phyloP scores from a whole-genome alignment of 495 filamentous ascomycete genomes.

The Penicillium pulvis region DNA sequence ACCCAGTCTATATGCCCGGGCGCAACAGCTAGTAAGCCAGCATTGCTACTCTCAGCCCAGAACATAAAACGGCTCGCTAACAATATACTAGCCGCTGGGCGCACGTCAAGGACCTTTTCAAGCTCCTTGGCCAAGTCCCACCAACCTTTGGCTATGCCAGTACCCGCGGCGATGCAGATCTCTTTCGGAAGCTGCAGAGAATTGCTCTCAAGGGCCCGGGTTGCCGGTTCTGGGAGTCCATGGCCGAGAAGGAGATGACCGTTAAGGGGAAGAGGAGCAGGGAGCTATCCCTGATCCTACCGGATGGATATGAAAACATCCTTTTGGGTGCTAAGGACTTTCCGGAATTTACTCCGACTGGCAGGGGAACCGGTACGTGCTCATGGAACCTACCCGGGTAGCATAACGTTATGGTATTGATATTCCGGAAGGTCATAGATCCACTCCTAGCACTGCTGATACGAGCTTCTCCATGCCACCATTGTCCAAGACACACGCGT shows the following conservation, averaged over 20 bases:
- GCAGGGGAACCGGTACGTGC: not conserved
- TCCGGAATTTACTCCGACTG: not conserved
- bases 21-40: conserved; percentile 25
- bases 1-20: conserved; percentile 22
- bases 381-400: not conserved
- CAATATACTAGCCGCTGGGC: conserved; percentile 13
- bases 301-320: conserved; percentile 12
- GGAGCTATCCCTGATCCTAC: conserved; percentile 6
- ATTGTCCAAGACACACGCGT: not conserved
- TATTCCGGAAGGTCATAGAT: not conserved
- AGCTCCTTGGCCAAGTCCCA: conserved; percentile 2
- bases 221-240: conserved; percentile 19
- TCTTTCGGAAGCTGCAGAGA: conserved; percentile 12
- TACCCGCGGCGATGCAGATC: not conserved
- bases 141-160: not conserved
- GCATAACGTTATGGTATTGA: not conserved
- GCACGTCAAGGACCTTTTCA: conserved; percentile 10
- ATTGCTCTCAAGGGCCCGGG: conserved; percentile 7
- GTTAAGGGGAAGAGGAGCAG: conserved; percentile 21
- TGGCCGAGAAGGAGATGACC: conserved; percentile 12
- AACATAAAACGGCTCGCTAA: not conserved
- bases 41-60: not conserved
- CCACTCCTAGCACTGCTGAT: not conserved
- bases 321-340: not conserved
- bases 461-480: not conserved